phyloP scores from a whole-genome alignment of 352 stramenopile species.

The Plasmopara viticola region DNA sequence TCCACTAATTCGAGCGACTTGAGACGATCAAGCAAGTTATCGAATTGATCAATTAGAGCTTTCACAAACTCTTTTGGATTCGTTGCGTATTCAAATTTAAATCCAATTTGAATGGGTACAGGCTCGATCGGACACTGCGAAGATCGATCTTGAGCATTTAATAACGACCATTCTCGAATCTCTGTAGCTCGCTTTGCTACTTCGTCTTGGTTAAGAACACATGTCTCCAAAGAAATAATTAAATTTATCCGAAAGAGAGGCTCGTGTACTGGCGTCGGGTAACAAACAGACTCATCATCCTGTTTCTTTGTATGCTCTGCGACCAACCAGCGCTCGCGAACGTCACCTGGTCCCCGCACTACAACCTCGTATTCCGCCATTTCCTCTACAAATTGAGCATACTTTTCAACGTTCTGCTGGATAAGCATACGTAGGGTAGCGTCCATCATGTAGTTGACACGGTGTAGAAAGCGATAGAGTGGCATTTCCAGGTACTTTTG shows the following conservation, averaged over 20 bases:
- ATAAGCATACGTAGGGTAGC: conserved; percentile 60
- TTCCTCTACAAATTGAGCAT: conserved; percentile 58
- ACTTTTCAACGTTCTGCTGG: conserved; percentile 60
- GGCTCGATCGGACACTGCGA: conserved; percentile 51
- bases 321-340: conserved; percentile 22
- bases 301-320: conserved; percentile 4
- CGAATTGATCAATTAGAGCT: conserved; percentile 68
- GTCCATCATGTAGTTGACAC: conserved; percentile 81
- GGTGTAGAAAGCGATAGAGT: conserved; percentile 54
- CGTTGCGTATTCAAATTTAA: conserved; percentile 78
- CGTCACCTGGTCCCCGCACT: conserved; percentile 40
- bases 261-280: conserved; percentile 28
- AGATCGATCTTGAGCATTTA: conserved; percentile 42
- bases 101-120: conserved; percentile 36
- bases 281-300: conserved; percentile 1
- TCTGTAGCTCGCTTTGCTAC: conserved; percentile 43
- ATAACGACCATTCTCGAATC: conserved; percentile 61
- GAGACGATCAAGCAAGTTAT: conserved; percentile 68
- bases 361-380: conserved; percentile 58
- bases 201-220: conserved; percentile 47
- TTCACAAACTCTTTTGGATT: conserved; percentile 59
- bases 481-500: conserved; percentile 57
- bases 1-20: conserved; percentile 89
- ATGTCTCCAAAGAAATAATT: conserved; percentile 48
- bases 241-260: conserved; percentile 72